phyloP scores from a whole-genome alignment of 2,329 filamentous ascomycete genomes.

The Xylariaceae sp. region DNA sequence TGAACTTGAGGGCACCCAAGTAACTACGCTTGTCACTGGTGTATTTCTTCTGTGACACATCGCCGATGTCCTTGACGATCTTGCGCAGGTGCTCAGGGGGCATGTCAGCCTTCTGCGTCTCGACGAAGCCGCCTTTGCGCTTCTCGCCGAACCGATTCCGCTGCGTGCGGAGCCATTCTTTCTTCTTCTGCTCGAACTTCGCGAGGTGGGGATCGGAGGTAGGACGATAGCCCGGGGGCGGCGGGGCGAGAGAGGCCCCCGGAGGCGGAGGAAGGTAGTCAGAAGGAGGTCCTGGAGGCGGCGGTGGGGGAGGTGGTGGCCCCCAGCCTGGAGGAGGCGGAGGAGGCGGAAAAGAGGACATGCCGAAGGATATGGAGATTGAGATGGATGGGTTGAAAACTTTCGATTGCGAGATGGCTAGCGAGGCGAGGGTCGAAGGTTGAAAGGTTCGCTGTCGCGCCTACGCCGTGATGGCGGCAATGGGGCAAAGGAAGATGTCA shows the following conservation, averaged over 20 bases:
- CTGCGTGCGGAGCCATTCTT: constrained; percentile 92
- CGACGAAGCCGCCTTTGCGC: constrained; percentile 91
- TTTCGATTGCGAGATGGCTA: too few species aligned
- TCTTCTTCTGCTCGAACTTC: constrained; percentile 98
- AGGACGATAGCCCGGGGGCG: constrained; percentile 81
- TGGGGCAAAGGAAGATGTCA: too few species aligned
- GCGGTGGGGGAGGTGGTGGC: constrained; percentile 48
- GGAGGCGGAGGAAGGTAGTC: constrained; percentile 57
- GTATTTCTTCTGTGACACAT: constrained; percentile 99
- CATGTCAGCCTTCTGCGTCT: constrained; percentile 98
- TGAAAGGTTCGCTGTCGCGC: too few species aligned
- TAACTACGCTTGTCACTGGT: constrained; percentile 98
- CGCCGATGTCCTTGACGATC: constrained; percentile 97
- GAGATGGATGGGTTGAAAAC: too few species aligned
- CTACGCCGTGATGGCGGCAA: too few species aligned
- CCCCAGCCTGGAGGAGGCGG: constrained; percentile 60
- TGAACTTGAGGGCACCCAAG: constrained; percentile 95
- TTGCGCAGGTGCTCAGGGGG: constrained; percentile 97
- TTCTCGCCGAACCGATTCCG: constrained; percentile 95
- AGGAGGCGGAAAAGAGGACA: constrained; percentile 53
- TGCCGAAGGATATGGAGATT: constrained; percentile 26
- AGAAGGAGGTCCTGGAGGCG: constrained; percentile 54
- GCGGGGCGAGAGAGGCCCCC: constrained; percentile 58
- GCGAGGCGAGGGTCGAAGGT: too few species aligned
- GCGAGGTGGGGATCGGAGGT: constrained; percentile 78